Conservation (phyloP, 1,284 basidiomycete species). For the Porogramme epimiltina region DNA sequence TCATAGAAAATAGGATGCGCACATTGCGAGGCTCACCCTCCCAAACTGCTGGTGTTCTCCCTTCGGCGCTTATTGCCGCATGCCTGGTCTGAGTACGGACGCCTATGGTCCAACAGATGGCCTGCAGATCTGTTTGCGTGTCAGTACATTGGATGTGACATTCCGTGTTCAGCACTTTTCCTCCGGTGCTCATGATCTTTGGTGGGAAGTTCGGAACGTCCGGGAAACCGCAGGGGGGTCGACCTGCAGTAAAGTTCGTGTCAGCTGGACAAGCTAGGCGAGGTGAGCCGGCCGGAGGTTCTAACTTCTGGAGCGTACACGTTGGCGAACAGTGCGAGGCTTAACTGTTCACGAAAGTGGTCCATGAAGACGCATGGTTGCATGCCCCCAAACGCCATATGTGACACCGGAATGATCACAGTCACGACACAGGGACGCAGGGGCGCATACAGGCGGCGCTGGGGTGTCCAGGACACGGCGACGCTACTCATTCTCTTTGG, state of each 20-base stretch:
- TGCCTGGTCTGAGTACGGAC: conserved; percentile 61
- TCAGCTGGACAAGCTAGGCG: conserved; percentile 57
- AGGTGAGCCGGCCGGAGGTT: conserved; percentile 83
- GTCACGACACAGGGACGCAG: too few species aligned
- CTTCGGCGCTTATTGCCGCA: conserved; percentile 38
- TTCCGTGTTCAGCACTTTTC: conserved; percentile 81
- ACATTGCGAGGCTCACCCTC: conserved; percentile 46
- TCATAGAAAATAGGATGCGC: neutral
- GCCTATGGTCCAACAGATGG: conserved; percentile 53
- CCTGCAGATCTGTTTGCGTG: conserved; percentile 53
- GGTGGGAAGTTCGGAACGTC: conserved; percentile 53
- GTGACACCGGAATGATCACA: conserved; percentile 59
- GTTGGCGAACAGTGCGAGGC: conserved; percentile 1
- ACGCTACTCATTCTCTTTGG: too few species aligned
- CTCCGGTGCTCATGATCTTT: conserved; percentile 73
- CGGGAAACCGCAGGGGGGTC: conserved; percentile 47
- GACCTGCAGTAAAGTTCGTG: conserved; percentile 41
- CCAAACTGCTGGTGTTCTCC: conserved; percentile 71
- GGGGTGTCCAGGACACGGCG: too few species aligned
- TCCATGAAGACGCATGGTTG: conserved; percentile 61
- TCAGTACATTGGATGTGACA: conserved; percentile 67
- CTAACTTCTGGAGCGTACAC: conserved; percentile 37
- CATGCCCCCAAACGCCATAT: conserved; percentile 80
- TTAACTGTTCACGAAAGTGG: conserved; percentile 58
- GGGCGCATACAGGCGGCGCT: too few species aligned